Percentiles rank a stretch among this genome's conserved stretches.
Evolutionary conservation across 2,329 filamentous ascomycete species (phyloP).

Genomic region (Microdochium paspali): DNA sequence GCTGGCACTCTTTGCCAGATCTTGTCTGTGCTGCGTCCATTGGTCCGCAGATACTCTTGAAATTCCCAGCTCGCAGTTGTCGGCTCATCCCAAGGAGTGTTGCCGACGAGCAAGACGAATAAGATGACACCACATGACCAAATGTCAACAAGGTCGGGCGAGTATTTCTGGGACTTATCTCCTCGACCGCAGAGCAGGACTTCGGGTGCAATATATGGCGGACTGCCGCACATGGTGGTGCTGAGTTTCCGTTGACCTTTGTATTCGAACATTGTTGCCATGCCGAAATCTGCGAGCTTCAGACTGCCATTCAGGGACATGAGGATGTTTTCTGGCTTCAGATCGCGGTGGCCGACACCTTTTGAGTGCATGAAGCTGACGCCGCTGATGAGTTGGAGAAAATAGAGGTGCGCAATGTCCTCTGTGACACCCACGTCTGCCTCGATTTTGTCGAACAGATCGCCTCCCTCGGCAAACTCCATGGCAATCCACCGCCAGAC

Average conservation of each 20-base stretch:
- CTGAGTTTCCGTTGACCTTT: slow-evolving; percentile 75
- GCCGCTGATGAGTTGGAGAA: slow-evolving; percentile 80
- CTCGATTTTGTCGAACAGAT: slow-evolving; percentile 99
- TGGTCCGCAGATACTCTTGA: slow-evolving; percentile 71
- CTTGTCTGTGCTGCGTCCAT: slow-evolving; percentile 74
- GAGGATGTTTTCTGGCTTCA: slow-evolving; percentile 93
- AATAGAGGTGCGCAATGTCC: slow-evolving; percentile 95
- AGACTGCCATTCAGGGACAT: slow-evolving; percentile 75
- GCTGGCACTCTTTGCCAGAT: slow-evolving; percentile 73
- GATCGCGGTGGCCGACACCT: slow-evolving; percentile 84
- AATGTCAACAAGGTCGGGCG: slow-evolving; percentile 76
- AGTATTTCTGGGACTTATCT: slow-evolving; percentile 49
- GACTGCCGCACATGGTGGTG: slow-evolving; percentile 86
- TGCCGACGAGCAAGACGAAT: slow-evolving; percentile 89
- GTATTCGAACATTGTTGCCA: slow-evolving; percentile 89
- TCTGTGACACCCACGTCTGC: slow-evolving; percentile 90
- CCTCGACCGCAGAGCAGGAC: slow-evolving; percentile 52
- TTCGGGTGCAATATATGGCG: slow-evolving; percentile 95
- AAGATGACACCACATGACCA: slow-evolving; percentile 99
- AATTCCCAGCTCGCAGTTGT: slow-evolving; percentile 83
- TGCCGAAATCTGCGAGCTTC: slow-evolving; percentile 93
- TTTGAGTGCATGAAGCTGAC: slow-evolving; percentile 95
- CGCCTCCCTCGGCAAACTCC: slow-evolving; percentile 91
- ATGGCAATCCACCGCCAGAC: slow-evolving; percentile 97
- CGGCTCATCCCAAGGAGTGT: slow-evolving; percentile 96